Percentiles rank a stretch among this genome's conserved stretches.
phyloP scores from a whole-genome alignment of 805 yeast genomes.

The Candida sphagnicola region DNA sequence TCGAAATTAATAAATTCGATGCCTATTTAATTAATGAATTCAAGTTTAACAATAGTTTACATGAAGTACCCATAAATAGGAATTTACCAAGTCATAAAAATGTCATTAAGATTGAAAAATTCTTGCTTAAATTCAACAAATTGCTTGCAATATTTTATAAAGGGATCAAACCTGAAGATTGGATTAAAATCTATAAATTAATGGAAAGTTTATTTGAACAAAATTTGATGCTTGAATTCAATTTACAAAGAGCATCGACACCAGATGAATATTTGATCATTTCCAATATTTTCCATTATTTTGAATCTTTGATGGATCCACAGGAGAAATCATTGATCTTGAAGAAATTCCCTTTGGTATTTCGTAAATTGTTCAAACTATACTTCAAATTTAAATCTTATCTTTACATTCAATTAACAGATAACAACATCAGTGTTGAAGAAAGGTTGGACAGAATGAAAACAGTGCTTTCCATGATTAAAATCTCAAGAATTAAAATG shows the following conservation, averaged over 20 bases:
- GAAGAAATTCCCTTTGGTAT: conserved; percentile 61
- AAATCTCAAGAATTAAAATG: conserved; percentile 69
- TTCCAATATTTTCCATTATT: conserved; percentile 67
- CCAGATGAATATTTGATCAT: conserved; percentile 57
- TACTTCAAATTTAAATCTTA: conserved; percentile 65
- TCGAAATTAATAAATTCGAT: conserved; percentile 37
- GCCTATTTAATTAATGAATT: conserved; percentile 36
- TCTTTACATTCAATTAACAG: conserved; percentile 61
- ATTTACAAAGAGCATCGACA: conserved; percentile 32
- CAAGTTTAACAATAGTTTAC: conserved; percentile 34
- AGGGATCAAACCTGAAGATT: conserved; percentile 61
- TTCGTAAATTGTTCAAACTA: conserved; percentile 60
- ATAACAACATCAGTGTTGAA: conserved; percentile 51
- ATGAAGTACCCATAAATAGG: conserved; percentile 46
- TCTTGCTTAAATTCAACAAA: conserved; percentile 61
- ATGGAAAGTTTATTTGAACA: conserved; percentile 67
- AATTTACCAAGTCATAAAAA: conserved; percentile 44
- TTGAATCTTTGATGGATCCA: conserved; percentile 53
- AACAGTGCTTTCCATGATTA: conserved; percentile 60
- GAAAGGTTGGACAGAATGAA: conserved; percentile 68
- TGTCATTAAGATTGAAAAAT: conserved; percentile 50
- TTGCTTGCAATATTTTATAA: conserved; percentile 55
- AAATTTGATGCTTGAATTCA: conserved; percentile 55
- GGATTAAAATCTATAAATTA: conserved; percentile 73
- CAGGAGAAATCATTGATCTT: conserved; percentile 33